Base-by-base conservation (phyloP, 2,329 filamentous ascomycete genomes). In the Clarireedia hainanense region DNA sequence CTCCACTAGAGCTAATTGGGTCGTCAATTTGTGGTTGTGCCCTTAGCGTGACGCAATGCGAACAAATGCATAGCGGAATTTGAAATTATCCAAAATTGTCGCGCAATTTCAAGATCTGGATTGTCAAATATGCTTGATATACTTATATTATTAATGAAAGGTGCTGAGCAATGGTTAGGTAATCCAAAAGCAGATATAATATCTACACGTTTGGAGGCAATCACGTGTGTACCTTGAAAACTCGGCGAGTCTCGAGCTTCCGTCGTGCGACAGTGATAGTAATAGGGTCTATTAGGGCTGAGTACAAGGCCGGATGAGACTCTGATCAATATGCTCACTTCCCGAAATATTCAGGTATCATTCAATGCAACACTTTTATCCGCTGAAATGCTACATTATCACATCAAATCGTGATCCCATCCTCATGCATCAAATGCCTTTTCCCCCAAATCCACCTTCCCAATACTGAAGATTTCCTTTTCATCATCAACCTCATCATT, bases 401-500 rank as follows among this genome's bases (percentile, higher is more conserved):
- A 14, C 20, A 14, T 14, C 42, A 46, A 46, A 17, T 47, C 54
- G 47, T 56, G 36, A 45, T 50, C 37, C 15, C 45, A 9, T 26
- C 34, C n/a, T 66, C 56, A 68, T 50, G 65, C 67, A 59, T 66
- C 66, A 58, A 68, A 69, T 50, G 59, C 64, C 26, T 58, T 60
- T 48, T 89, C 88, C 7, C 81, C 86, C 47, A 91, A 74, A 69
- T 97, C 92, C 50, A 96, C 84, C 72, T 87, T 91, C 5, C 94
- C 94, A 50, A 99, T 87, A 69, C 89, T 94, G 91, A 91, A 95
- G 60, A 99, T 85, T 75, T 99, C 94, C 72, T 83, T 86, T 76
- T 96, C 90, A 73, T 99, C 94, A 68, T 99, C 94, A 34, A 84
- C 76, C 74, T 99, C 94, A 71, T 99, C 94, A 68, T 89, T 91